phyloP scores from a whole-genome alignment of 768 basidiomycete species.

The Psilocybe cyanescens region DNA sequence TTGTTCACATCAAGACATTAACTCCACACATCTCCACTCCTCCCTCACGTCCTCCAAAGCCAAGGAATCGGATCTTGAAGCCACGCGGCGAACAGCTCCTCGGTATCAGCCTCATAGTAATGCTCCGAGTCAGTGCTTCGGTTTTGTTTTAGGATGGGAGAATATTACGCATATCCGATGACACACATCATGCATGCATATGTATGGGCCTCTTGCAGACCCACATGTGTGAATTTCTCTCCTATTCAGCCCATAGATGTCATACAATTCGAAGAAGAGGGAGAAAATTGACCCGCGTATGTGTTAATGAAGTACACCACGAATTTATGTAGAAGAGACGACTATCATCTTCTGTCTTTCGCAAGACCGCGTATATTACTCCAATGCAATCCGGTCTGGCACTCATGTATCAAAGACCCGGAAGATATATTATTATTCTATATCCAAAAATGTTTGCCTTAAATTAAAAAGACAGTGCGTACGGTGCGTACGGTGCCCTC shows the following conservation, averaged over 20 bases:
- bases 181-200: not conserved
- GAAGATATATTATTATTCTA: not conserved
- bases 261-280: not conserved
- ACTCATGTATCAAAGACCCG: not conserved
- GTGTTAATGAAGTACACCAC: not conserved
- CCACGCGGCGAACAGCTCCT: not conserved
- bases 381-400: not conserved
- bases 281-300: not conserved
- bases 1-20: constrained; percentile 1
- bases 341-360: too few species aligned
- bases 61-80: not conserved
- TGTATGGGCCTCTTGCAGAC: not conserved
- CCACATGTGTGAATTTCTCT: not conserved
- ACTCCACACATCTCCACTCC: not conserved
- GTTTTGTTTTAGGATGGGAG: not conserved
- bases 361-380: too few species aligned
- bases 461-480: constrained; percentile 9
- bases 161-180: not conserved
- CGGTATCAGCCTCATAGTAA: not conserved
- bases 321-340: too few species aligned
- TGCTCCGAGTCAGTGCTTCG: not conserved
- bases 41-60: not conserved
- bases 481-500: not conserved
- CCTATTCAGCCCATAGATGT: not conserved
- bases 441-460: constrained; percentile 8